Percentiles rank a stretch among this genome's conserved stretches.
Evolutionary conservation across 2,329 filamentous ascomycete species (phyloP).

Genomic region (Aureobasidium sp.): DNA sequence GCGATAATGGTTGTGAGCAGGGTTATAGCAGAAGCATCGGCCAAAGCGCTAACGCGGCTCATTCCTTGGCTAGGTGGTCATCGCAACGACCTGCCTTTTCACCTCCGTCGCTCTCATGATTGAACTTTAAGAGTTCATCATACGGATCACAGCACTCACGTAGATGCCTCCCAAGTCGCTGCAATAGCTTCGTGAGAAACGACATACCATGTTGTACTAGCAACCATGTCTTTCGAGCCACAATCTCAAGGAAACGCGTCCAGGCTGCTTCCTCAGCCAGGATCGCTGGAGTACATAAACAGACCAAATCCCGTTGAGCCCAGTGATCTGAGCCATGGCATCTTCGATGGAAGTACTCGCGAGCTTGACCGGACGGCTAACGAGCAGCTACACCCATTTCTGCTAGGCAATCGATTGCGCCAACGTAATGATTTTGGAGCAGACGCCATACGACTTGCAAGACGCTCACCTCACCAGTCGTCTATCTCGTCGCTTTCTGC

Average conservation of each 20-base stretch:
- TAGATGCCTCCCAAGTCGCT: not conserved
- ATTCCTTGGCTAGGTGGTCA: not conserved
- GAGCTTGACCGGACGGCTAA: conserved; percentile 24
- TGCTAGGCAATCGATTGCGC: conserved; percentile 19
- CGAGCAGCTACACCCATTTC: conserved; percentile 23
- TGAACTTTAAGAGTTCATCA: not conserved
- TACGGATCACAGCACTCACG: not conserved
- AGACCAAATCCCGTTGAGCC: conserved; percentile 32
- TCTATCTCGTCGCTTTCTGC: conserved; percentile 31
- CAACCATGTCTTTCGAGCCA: not conserved
- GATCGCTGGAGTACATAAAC: conserved; percentile 25
- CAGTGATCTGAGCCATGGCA: conserved; percentile 25
- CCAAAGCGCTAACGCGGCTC: not conserved
- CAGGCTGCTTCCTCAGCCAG: not conserved
- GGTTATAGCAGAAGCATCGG: not conserved
- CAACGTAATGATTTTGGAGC: conserved; percentile 10
- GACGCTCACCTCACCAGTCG: conserved; percentile 17
- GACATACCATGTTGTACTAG: not conserved
- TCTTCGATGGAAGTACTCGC: conserved; percentile 25
- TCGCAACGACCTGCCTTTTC: not conserved
- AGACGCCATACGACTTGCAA: not conserved
- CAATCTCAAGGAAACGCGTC: not conserved
- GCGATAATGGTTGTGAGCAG: not conserved
- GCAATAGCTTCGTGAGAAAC: not conserved
- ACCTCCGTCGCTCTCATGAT: not conserved